Percentiles rank a stretch among this genome's conserved stretches.
Evolutionary conservation across 306 rosid species (phyloP).

Genomic region (Rosa multiflora): DNA sequence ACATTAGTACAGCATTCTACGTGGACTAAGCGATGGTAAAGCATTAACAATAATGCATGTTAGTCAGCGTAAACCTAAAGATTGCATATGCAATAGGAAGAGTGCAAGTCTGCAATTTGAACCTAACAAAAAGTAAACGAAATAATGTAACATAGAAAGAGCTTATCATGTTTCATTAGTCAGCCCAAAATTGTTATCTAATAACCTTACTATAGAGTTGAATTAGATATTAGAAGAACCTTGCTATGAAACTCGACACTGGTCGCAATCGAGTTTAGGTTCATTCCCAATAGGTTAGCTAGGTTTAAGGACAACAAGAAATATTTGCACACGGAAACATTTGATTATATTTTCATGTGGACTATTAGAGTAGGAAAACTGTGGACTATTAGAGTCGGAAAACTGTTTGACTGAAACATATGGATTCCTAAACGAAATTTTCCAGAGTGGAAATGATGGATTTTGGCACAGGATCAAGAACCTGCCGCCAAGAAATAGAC

Average conservation of each 20-base stretch:
- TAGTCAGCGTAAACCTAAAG: not conserved
- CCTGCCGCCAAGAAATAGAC: constrained; percentile 20
- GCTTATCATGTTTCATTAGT: not conserved
- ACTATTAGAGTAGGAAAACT: not conserved
- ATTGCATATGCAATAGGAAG: not conserved
- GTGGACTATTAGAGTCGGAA: not conserved
- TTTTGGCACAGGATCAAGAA: not conserved
- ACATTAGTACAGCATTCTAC: not conserved
- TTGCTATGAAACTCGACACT: not conserved
- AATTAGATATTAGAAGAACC: not conserved
- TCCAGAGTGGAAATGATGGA: not conserved
- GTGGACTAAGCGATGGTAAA: not conserved
- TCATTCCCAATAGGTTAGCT: not conserved
- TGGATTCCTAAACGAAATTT: constrained; percentile 10
- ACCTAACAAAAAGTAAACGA: not conserved
- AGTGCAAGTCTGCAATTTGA: not conserved
- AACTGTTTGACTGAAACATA: not conserved
- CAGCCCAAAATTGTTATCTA: not conserved
- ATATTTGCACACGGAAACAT: not conserved
- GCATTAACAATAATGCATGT: not conserved
- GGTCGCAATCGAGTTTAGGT: constrained; percentile 10
- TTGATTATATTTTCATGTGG: not conserved
- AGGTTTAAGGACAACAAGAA: not conserved
- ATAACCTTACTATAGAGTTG: not conserved
- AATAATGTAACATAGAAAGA: not conserved